Evolutionary conservation across 2,329 filamentous ascomycete species (phyloP).

Genomic region (Diaporthe capsici): DNA sequence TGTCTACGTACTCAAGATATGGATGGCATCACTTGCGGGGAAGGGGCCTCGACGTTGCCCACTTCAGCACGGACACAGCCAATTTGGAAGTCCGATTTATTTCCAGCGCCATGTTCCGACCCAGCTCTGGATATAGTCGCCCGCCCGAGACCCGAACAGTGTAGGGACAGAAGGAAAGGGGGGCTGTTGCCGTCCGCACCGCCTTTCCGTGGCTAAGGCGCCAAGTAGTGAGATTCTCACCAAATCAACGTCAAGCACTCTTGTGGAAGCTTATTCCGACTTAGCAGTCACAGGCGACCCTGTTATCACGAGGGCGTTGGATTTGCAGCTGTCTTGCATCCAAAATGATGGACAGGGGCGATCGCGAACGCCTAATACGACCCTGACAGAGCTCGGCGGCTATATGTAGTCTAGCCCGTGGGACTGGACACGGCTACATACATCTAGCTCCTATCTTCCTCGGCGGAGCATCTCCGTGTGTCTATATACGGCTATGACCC

Average conservation of each 20-base stretch:
- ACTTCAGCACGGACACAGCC: background rate
- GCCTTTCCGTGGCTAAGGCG: slow-evolving; percentile 20
- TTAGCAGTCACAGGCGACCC: slow-evolving; percentile 7
- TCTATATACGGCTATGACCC: slow-evolving; percentile 23
- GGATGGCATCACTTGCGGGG: background rate
- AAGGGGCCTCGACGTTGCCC: background rate
- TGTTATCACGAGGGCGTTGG: slow-evolving; percentile 20
- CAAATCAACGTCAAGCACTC: slow-evolving; percentile 26
- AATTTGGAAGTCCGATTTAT: too few species aligned
- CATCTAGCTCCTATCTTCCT: slow-evolving; percentile 22
- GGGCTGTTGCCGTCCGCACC: slow-evolving; percentile 14
- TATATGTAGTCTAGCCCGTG: slow-evolving; percentile 4
- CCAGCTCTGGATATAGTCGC: background rate
- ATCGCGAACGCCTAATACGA: slow-evolving; percentile 19
- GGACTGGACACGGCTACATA: background rate
- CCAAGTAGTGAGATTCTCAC: background rate
- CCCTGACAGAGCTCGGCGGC: slow-evolving; percentile 23
- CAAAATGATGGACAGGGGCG: slow-evolving; percentile 27
- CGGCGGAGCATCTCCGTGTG: slow-evolving; percentile 24
- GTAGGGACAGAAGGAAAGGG: background rate
- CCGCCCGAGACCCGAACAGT: background rate
- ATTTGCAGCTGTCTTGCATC: slow-evolving; percentile 15
- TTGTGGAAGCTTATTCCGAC: slow-evolving; percentile 26
- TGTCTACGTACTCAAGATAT: background rate
- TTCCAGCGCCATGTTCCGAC: background rate